Evolutionary conservation across 305 asterid species (phyloP).

Genomic region (Fraxinus dipetala): DNA sequence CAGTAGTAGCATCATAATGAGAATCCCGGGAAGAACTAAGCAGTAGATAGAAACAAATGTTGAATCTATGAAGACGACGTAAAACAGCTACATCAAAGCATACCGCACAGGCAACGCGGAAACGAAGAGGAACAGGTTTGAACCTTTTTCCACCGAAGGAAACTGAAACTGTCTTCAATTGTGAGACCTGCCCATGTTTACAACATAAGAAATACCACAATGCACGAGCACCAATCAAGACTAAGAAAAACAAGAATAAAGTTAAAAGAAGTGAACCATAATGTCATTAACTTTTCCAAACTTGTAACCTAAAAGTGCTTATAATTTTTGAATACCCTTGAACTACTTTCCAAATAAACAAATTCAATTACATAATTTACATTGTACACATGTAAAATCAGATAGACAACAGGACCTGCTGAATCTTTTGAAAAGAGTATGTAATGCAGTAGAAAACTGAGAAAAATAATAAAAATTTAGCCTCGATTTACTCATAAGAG

Average conservation of each 20-base stretch:
- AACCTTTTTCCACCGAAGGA: slow-evolving; percentile 53
- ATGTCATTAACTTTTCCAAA: neutral
- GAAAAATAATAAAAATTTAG: neutral
- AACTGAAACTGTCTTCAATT: slow-evolving; percentile 48
- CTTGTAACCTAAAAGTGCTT: neutral
- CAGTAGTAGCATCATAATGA: neutral
- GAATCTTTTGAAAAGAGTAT: neutral
- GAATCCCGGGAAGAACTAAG: neutral
- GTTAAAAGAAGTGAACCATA: neutral
- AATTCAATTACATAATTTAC: neutral
- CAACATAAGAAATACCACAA: neutral
- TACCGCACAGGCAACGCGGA: slow-evolving; percentile 70
- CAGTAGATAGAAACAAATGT: neutral
- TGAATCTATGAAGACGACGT: neutral
- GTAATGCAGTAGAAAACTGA: neutral
- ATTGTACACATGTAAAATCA: neutral
- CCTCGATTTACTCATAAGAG: neutral
- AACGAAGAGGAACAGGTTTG: slow-evolving; percentile 49
- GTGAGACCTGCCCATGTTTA: slow-evolving; percentile 44
- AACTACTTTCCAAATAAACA: neutral
- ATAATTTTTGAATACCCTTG: neutral
- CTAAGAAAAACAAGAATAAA: neutral
- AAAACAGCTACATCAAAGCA: slow-evolving; percentile 19
- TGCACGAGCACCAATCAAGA: slow-evolving; percentile 3
- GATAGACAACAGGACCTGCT: neutral